Conservation (phyloP, 139 green algal species). For the Chlamydomonas incerta region DNA sequence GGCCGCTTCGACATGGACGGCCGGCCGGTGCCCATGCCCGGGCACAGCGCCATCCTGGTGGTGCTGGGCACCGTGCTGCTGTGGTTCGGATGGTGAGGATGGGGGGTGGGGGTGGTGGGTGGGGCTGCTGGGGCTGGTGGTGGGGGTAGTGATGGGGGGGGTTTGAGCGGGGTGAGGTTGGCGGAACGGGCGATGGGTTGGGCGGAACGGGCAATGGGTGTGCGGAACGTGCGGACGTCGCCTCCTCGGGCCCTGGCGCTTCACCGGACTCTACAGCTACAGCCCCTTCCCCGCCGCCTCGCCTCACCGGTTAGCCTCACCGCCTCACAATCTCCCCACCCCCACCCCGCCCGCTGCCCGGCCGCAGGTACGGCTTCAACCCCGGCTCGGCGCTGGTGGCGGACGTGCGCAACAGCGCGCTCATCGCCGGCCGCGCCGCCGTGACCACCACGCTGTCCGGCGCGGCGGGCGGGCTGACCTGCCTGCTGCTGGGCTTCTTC, state of each 20-base stretch:
- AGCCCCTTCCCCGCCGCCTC: no score
- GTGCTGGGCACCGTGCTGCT: constrained; percentile 81
- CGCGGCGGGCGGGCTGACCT: constrained; percentile 69
- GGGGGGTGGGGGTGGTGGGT: no score
- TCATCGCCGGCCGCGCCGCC: constrained; percentile 64
- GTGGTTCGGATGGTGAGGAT: constrained; percentile 89
- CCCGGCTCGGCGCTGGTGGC: constrained; percentile 75
- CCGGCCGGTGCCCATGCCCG: constrained; percentile 69
- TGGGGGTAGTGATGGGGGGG: neutral
- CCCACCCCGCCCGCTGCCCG: no score
- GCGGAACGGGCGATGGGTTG: no score
- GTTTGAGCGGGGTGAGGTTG: no score
- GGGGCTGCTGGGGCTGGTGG: neutral
- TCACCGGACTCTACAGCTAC: no score
- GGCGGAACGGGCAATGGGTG: no score
- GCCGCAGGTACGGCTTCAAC: constrained; percentile 88
- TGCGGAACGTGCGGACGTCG: no score
- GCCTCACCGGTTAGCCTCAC: no score
- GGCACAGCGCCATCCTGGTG: constrained; percentile 69
- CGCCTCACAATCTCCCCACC: no score
- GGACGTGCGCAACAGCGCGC: constrained; percentile 8
- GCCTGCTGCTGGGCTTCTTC: constrained; percentile 52
- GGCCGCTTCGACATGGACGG: constrained; percentile 92
- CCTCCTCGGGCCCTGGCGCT: no score
- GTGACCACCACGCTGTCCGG: constrained; percentile 88